Base-by-base conservation (phyloP, 495 filamentous ascomycete species). In the Penicillium verhagenii region DNA sequence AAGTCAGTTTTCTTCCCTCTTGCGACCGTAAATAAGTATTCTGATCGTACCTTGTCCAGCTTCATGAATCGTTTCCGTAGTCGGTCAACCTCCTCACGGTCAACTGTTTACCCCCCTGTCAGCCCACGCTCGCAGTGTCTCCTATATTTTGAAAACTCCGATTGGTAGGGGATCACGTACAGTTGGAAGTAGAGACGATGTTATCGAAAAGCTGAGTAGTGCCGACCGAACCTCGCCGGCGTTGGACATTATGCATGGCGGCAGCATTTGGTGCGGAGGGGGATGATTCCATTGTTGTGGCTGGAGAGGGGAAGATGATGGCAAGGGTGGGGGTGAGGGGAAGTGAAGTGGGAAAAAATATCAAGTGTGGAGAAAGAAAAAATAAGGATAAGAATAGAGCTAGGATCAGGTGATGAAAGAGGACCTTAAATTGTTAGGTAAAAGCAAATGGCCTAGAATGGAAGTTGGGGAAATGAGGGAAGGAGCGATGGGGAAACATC, bases 11-110 rank as follows among this genome's bases (percentile, higher is more conserved):
- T 0, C 4, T 18, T 11, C 4, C 9, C 20, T 2, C 13, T 19
- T 19, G 13, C 1, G 4, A 20, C 2, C 19, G 13, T 37, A 1
- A 1, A 25, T 35, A 7, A 39, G 28, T 6, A 35, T 11, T n/a
- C n/a, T n/a, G 42, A 46, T 54, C 75, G 50, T 67, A 93, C 93
- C 83, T 96, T 98, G 71, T 98, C 94, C 40, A 98, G 80, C 72
- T 99, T 99, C 93, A 97, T 97, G 66, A 99, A 99, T 52, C 93
- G 82, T 75, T 97, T 99, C 59, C 91, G 84, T 58, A 99, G 79
- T 56, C 95, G 81, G 63, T 97, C 94, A 24, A 99, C 92, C 70
- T 99, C 94, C 61, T 97, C 94, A 61, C 88, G 84, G 75, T 99
- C 89, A 79, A 99, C 94, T 99, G 65, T 57, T 44, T 24, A 13